Conservation (phyloP, 768 basidiomycete genomes). For the Pisolithus orientalis region DNA sequence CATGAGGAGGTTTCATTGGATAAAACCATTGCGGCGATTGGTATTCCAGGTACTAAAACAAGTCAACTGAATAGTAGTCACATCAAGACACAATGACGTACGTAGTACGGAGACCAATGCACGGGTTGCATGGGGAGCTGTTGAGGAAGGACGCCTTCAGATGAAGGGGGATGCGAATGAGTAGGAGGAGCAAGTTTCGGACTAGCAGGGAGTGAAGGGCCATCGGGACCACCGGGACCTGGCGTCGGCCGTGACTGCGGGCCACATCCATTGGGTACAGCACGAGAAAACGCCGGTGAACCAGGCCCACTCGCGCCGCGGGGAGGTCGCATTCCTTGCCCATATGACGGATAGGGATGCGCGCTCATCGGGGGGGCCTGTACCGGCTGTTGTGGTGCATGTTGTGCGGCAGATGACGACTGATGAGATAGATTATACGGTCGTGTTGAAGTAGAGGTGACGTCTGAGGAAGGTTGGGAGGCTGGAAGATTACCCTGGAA, state of each 20-base stretch:
- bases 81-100: slow-evolving; percentile 29
- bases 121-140: slow-evolving; percentile 35
- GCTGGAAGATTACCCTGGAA: slow-evolving; percentile 35
- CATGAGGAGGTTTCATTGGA: slow-evolving; percentile 20
- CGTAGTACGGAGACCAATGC: slow-evolving; percentile 49
- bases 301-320: slow-evolving; percentile 49
- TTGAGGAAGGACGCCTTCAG: slow-evolving; percentile 43
- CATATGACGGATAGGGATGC: slow-evolving; percentile 43
- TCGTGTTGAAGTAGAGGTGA: slow-evolving; percentile 53
- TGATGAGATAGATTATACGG: slow-evolving; percentile 47
- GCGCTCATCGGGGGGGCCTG: slow-evolving; percentile 38
- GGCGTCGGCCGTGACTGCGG: slow-evolving; percentile 40
- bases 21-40: slow-evolving; percentile 43
- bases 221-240: slow-evolving; percentile 45
- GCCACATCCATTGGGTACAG: slow-evolving; percentile 55
- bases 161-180: slow-evolving; percentile 48
- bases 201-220: slow-evolving; percentile 49
- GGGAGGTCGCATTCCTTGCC: slow-evolving; percentile 43
- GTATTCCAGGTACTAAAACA: slow-evolving; percentile 38
- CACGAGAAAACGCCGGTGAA: slow-evolving; percentile 60
- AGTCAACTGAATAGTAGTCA: slow-evolving; percentile 2
- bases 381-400: slow-evolving; percentile 32
- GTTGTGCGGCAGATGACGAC: slow-evolving; percentile 30
- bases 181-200: slow-evolving; percentile 60
- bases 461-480: slow-evolving; percentile 46